A percentile compares a stretch with the other conserved stretches of the same genome.
Conservation (phyloP, 2,329 filamentous ascomycete genomes). For the Geosmithia flava region DNA sequence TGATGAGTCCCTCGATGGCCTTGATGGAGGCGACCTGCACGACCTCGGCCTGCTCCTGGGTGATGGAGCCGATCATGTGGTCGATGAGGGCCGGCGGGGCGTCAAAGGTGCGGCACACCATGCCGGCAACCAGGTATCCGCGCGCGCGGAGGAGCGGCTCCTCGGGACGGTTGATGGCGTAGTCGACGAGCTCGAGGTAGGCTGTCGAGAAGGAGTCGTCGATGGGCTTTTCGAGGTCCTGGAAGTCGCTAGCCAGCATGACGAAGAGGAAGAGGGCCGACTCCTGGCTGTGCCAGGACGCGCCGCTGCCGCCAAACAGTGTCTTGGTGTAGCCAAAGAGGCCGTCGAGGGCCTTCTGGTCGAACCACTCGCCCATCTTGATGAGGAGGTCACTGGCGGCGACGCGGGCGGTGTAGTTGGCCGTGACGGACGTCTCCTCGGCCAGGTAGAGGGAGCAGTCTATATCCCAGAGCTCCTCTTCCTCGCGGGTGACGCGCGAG, state of each 20-base stretch:
- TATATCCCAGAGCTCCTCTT: conserved; percentile 92
- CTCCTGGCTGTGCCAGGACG: conserved; percentile 55
- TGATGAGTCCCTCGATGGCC: conserved; percentile 59
- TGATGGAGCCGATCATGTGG: conserved; percentile 63
- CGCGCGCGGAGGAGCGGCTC: conserved; percentile 73
- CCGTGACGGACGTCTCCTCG: conserved; percentile 87
- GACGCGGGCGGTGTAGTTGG: conserved; percentile 90
- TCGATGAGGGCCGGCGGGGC: conserved; percentile 56
- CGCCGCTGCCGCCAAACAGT: conserved; percentile 48
- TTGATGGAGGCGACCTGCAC: conserved; percentile 89
- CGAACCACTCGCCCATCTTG: conserved; percentile 85
- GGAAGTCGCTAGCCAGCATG: conserved; percentile 70
- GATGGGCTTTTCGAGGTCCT: conserved; percentile 64
- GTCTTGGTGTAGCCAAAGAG: conserved; percentile 65
- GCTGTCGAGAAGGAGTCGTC: conserved; percentile 55
- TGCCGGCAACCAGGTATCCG: conserved; percentile 76
- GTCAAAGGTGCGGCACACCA: conserved; percentile 57
- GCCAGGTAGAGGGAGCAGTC: conserved; percentile 92
- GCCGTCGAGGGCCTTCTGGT: conserved; percentile 62
- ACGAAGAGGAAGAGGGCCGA: conserved; percentile 76
- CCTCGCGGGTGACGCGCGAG: conserved; percentile 81
- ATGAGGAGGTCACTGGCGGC: conserved; percentile 87
- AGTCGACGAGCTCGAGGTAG: conserved; percentile 71
- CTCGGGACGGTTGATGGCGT: conserved; percentile 55
- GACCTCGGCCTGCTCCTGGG: conserved; percentile 66